Evolutionary conservation across 192 early-diverging fungal genomes (phyloP), one percentile per base, ranked within the genome.

Genomic region (Umbelopsis vinacea): DNA sequence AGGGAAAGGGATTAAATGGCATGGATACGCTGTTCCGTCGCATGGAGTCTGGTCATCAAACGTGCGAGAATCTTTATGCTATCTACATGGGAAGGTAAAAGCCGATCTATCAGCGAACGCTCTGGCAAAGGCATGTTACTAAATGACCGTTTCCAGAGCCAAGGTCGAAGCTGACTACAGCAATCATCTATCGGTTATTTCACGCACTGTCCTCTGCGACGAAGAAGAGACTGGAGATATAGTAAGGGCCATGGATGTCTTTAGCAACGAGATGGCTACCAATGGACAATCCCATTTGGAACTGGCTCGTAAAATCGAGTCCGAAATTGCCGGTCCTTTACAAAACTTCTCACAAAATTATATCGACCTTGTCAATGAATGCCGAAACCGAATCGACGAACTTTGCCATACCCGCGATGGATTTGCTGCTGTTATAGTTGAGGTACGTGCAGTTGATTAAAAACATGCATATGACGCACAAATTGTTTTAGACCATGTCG

Each of bases 1-100:
- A 63, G 57, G 57, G 29, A 37, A 33, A 19, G 26, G 57, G 37
- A 19, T 19, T 37, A 29, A 33, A 11, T 63, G 57, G 57, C 57
- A 63, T 63, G 33, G 57, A 63, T 14, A n/a, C 57, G 15, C 10
- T 63, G 6, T 63, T 63, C 26, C 57, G 26, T 3, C 26, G 57
- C 14, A 63, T 63, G 57, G 57, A 63, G 3, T 63, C 57, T 8
- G 57, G 57, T 17, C 57, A 63, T 37, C 57, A 63, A 37, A 63
- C 57, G 1, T 63, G 26, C 6, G 57, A 63, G 33, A 63, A 63
- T n/a, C 35, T 63, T 2, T 35, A 63, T n/a, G 57, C 57, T 6
- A 63, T 63, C 3, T 63, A 63, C 57, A 37, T 35, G 26, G 57
- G 57, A 63, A 63, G 57, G 57, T 63, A 37, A 57, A n/a, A 37